A percentile compares a stretch with the other conserved stretches of the same genome.
Conservation (phyloP, 2,329 filamentous ascomycete species). For the Xylaria arbuscula region DNA sequence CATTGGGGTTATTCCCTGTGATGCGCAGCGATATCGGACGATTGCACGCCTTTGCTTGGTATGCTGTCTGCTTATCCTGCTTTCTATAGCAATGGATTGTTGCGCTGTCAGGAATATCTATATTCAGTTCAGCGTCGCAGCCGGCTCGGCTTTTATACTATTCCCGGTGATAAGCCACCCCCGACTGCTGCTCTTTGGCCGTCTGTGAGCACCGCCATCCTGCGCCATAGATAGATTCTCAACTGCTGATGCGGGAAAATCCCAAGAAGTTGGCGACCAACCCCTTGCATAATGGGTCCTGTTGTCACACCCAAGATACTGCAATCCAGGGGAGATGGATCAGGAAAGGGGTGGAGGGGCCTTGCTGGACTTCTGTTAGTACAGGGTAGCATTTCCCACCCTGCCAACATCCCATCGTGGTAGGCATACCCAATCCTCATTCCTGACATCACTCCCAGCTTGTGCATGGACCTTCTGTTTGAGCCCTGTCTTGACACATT, state of each 20-base stretch:
- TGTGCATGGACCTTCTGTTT: slow-evolving; percentile 34
- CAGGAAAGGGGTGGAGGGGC: slow-evolving; percentile 19
- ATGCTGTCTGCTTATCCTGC: slow-evolving; percentile 3
- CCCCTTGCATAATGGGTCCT: slow-evolving; percentile 46
- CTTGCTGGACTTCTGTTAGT: slow-evolving; percentile 22
- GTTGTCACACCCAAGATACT: slow-evolving; percentile 48
- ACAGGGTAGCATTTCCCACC: slow-evolving; percentile 32
- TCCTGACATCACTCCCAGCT: slow-evolving; percentile 18
- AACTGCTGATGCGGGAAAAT: slow-evolving; percentile 18
- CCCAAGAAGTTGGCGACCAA: slow-evolving; percentile 34
- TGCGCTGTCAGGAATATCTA: slow-evolving; percentile 24
- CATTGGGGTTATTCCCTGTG: slow-evolving; percentile 1
- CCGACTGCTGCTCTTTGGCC: slow-evolving; percentile 23
- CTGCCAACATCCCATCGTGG: slow-evolving; percentile 17
- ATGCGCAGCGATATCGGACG: slow-evolving; percentile 33
- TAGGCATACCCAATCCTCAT: slow-evolving; percentile 19
- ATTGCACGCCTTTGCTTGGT: neutral
- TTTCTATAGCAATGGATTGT: slow-evolving; percentile 6
- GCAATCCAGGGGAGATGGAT: slow-evolving; percentile 23
- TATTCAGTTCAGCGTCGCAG: slow-evolving; percentile 28
- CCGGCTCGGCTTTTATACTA: slow-evolving; percentile 21
- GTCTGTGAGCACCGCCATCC: slow-evolving; percentile 31
- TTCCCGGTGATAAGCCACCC: slow-evolving; percentile 35
- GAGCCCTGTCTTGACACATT: slow-evolving; percentile 10
- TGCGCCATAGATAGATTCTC: slow-evolving; percentile 31